Evolutionary conservation across 805 yeast genomes (phyloP), one percentile per base, ranked within the genome.

Genomic region (Ogataea sp.): DNA sequence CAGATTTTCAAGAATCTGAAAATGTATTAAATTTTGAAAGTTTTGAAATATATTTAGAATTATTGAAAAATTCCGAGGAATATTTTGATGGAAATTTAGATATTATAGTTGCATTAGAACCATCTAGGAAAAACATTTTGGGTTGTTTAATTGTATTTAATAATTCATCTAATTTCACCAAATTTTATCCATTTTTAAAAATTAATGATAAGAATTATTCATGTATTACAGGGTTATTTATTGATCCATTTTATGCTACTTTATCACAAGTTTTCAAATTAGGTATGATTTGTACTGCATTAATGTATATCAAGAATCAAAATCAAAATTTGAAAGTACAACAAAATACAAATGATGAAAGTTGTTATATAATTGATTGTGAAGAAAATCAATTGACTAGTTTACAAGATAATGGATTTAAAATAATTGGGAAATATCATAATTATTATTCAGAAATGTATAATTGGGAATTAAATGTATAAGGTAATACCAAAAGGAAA

Each of bases 241-340:
- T 71, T 25, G 78, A 73, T 45, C 73, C 72, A 18, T 61, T 65
- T 34, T 72, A 72, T 51, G 62, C 68, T 20, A 73, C 68, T 45
- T 62, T 73, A 47, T 64, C 71, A 4, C 73, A 70, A 40, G 70
- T 73, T 7, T 71, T 73, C 56, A 68, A 63, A 41, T 62, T 65
- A 47, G 79, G 79, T 2, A 62, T 73, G 39, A 68, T 73, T n/a
- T 73, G 78, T 43, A 70, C 76, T 45, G 75, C 70, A 3, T 63
- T 71, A 17, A 67, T 74, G 16, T 70, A 62, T 42, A 54, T 70
- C 43, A 71, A 68, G 45, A 46, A n/a, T n/a, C n/a, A n/a, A n/a
- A n/a, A n/a, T n/a, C n/a, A n/a, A n/a, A n/a, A n/a, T n/a, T n/a
- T n/a, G n/a, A n/a, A n/a, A n/a, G n/a, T n/a, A n/a, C n/a, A n/a